Evolutionary conservation across 768 basidiomycete genomes (phyloP), one percentile per base, ranked within the genome.

Genomic region (Mycena latifolia): DNA sequence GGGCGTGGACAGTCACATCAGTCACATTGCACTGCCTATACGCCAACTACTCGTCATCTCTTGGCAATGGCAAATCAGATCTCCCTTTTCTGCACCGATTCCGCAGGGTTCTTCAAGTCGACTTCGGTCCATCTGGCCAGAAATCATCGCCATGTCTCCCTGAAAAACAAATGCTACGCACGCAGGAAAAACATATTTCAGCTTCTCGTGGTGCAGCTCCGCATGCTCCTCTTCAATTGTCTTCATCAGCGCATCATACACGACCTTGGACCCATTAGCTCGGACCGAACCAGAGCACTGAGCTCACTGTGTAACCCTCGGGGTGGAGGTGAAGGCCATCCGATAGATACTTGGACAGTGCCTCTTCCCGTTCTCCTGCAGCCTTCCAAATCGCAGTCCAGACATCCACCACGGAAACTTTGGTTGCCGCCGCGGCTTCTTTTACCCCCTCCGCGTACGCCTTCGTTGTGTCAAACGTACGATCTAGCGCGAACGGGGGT

Each of bases 241-340:
- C 56, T 84, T 77, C 53, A 89, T 80, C 55, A 96, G 71, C 22
- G 79, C 81, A 22, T 91, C 83, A 74, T 89, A 95, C 29, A 92
- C 79, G 56, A 94, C 72, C 93, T 94, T 35, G 27, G 1, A 64
- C 61, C 39, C 37, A 48, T 54, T 31, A 63, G 43, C 59, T 22
- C 33, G 28, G 51, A 18, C n/a, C 48, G 14, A 33, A 10, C 10
- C 53, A 45, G 28, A 43, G 48, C 39, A 15, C 58, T 27, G 22
- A 29, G 74, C 88, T 72, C 71, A 93, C 92, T 75, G 84, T 75
- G 71, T 96, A 96, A 25, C 94, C 96, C 2, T 78, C 84, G n/a
- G 76, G 81, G 57, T 86, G 94, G 71, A 95, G 77, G 77, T 98
- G 96, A 55, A 98, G 77, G 2, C 96, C 96, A 74, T 98, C 96